Evolutionary conservation across 2,329 filamentous ascomycete species (phyloP), one percentile per base, ranked within the genome.

Genomic region (Alternaria sp.): DNA sequence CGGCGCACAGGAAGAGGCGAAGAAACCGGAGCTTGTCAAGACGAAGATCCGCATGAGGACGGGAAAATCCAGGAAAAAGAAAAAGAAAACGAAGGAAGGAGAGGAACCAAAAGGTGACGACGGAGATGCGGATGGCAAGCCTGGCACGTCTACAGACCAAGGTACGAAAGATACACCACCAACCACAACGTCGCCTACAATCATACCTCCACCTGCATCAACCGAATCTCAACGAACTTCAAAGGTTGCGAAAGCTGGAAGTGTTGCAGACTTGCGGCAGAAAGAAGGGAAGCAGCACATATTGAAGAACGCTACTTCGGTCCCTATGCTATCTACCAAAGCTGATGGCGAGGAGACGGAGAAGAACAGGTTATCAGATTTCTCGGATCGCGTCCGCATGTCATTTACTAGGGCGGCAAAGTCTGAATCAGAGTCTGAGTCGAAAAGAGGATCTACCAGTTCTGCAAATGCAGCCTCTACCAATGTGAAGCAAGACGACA

Each of bases 1-100:
- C 2, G 57, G 51, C 9, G 42, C 61, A 7, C 61, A 69, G 16
- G 59, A 62, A 38, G 30, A 62, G 36, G 26, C 47, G 12, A 63
- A 54, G 28, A 63, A 63, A 49, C 60, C 71, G 30, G 64, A 73
- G 51, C 44, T 78, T 9, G 75, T 78, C 22, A 77, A 77, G 43
- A 69, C 73, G 4, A 79, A 76, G 41, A 74, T 78, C 41, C 70
- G 76, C 9, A 78, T 79, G 75, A 65, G 76, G 34, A 64, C 71
- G 16, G 71, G 72, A n/a, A 61, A 63, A 18, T 63, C 70, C 46
- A 73, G 61, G 52, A 68, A 69, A 39, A 75, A 70, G 52, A 62
- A 62, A 26, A 59, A 71, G 69, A 39, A 62, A 52, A 34, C 14
- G 9, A 62, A 62, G 12, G 60, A 75, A 67, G 57, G 66, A 62